Evolutionary conservation across 768 basidiomycete species (phyloP), one percentile per base, ranked within the genome.

Genomic region (Lentinula aciculospora): DNA sequence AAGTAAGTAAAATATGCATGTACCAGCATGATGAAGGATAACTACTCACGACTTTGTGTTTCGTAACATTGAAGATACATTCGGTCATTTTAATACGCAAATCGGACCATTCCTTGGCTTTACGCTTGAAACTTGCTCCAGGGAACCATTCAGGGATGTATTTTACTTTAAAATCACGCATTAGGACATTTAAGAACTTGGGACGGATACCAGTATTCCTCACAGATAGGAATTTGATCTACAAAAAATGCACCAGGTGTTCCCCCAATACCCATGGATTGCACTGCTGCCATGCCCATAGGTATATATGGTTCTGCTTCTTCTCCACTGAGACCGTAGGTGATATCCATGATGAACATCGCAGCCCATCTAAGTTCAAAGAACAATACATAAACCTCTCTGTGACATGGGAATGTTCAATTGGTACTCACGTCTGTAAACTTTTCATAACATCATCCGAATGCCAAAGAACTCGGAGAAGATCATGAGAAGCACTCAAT

Each of bases 111-210:
- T 68, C 61, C 27, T 63, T 66, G 0, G 75, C 76, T 60, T 65
- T 69, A 34, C 55, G 36, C 62, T 77, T 72, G 67, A 78, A 77
- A 2, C 56, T 61, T 13, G 76, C 76, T 10, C 76, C 76, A 15
- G 76, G 76, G 54, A 76, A 64, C 76, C 76, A 78, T 23, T 67
- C 68, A 5, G 76, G 76, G 45, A 77, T 64, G 32, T 71, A 61
- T 44, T 66, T 66, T 59, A 78, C 76, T 77, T 32, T 6, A 39
- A 10, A 42, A 40, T n/a, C 15, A 15, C 7, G 19, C 37, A 5
- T 31, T 34, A 9, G 21, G 37, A 34, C 9, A 10, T 9, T 39
- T 4, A 21, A n/a, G 32, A 3, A 15, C 28, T n/a, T 8, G 34
- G 12, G 34, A 23, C 3, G n/a, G 7, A 34, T n/a, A n/a, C 50